Conservation (phyloP, 345 rosid genomes). For the Noccaea bulbosa region DNA sequence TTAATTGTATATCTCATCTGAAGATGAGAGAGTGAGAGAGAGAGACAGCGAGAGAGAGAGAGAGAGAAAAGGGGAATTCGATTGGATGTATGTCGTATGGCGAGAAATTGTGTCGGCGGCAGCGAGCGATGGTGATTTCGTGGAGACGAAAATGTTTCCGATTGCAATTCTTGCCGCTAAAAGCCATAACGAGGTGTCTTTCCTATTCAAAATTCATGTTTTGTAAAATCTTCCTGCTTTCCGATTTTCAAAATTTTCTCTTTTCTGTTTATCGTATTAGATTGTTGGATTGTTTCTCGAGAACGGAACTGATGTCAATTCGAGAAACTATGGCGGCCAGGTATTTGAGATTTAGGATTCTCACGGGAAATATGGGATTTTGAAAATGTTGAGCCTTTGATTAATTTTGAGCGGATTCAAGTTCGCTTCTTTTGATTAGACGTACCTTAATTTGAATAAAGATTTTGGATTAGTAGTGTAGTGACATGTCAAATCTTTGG, state of each 20-base stretch:
- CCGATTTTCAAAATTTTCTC: not conserved
- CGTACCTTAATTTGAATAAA: not conserved
- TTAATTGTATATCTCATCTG: not conserved
- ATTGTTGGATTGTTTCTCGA: constrained; percentile 83
- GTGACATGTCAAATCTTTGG: constrained; percentile 8
- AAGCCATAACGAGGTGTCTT: constrained; percentile 92
- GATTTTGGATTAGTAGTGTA: not conserved
- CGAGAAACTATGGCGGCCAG: constrained; percentile 98
- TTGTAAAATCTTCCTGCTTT: not conserved
- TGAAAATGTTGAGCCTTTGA: constrained; percentile 1
- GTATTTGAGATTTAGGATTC: constrained; percentile 45
- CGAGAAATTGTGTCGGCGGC: constrained; percentile 95
- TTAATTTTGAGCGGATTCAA: not conserved
- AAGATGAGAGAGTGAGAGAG: not conserved
- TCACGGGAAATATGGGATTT: not conserved
- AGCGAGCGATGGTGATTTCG: constrained; percentile 86
- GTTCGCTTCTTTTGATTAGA: constrained; percentile 13
- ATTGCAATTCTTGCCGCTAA: constrained; percentile 97
- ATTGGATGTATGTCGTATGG: constrained; percentile 99
- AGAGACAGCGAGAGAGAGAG: not conserved
- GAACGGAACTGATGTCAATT: constrained; percentile 96
- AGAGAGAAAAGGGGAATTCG: constrained; percentile 77
- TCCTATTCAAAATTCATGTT: not conserved
- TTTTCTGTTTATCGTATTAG: constrained; percentile 40
- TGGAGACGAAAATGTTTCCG: constrained; percentile 94